Percentiles rank a stretch among this genome's conserved stretches.
These are phyloP conservation scores for Pseudoscleropodium purum DNA, from an alignment of 225 moss, liverwort and hornwort species.

Conservation along the genomic window DNA sequence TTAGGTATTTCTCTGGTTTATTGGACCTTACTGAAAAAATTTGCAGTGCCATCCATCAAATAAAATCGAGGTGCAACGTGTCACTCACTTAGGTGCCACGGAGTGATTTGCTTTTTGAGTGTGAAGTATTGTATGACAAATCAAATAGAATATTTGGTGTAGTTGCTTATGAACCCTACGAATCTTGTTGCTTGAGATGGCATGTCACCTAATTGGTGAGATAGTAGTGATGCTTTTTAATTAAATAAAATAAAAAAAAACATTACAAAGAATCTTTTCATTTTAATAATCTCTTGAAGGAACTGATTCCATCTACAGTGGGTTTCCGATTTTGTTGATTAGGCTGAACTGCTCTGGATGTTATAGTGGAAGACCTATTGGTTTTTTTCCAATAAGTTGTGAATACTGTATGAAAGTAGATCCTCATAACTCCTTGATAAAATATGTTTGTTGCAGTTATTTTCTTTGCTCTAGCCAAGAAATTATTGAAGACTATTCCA, in stretches of 20 bases:
- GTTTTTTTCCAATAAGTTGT: background rate
- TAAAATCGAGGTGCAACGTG: background rate
- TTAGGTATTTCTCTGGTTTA: background rate
- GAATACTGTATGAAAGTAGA: background rate
- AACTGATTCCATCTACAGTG: background rate
- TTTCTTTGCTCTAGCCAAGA: background rate
- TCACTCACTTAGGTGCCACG: background rate
- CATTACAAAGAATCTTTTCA: background rate
- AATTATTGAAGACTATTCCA: conserved; percentile 19
- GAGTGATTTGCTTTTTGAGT: background rate
- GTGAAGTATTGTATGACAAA: background rate
- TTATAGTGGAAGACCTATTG: background rate
- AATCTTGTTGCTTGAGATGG: background rate
- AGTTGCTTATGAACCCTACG: background rate
- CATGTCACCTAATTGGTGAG: background rate
- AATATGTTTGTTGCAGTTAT: background rate
- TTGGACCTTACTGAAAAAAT: background rate
- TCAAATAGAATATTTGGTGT: background rate
- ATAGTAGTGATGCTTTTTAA: background rate
- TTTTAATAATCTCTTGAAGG: background rate
- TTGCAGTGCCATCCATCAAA: background rate
- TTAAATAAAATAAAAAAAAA: background rate
- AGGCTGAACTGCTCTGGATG: background rate
- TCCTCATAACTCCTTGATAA: background rate
- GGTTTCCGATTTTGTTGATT: background rate